Evolutionary conservation across 176 grass and related monocot species (phyloP).

Genomic region (Bromus sterilis): DNA sequence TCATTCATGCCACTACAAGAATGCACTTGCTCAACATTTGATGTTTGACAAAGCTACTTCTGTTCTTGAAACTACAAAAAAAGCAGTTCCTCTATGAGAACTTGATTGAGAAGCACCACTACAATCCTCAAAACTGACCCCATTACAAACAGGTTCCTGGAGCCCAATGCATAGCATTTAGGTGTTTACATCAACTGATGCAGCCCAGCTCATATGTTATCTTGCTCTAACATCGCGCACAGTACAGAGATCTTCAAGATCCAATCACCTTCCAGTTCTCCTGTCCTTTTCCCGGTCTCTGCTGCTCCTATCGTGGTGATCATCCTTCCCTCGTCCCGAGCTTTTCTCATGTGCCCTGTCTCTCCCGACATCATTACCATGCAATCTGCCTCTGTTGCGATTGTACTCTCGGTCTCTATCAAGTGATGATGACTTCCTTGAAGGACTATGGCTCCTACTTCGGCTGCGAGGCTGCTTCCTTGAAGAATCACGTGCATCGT

Average conservation of each 20-base stretch:
- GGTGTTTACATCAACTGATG: not conserved
- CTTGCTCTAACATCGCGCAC: not conserved
- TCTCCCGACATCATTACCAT: slow-evolving; percentile 41
- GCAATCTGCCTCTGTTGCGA: slow-evolving; percentile 39
- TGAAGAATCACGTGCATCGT: slow-evolving; percentile 39
- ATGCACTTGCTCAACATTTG: not conserved
- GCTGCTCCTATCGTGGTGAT: slow-evolving; percentile 50
- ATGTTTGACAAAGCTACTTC: not conserved
- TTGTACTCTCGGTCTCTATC: slow-evolving; percentile 62
- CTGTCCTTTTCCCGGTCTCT: slow-evolving; percentile 64
- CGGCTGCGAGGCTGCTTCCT: slow-evolving; percentile 55
- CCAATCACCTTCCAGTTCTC: slow-evolving; percentile 50
- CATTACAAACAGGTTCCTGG: not conserved
- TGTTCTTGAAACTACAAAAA: slow-evolving; percentile 3
- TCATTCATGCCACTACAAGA: not conserved
- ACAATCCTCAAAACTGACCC: not conserved
- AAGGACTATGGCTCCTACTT: slow-evolving; percentile 73
- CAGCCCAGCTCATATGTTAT: not conserved
- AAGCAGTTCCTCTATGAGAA: not conserved
- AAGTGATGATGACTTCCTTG: slow-evolving; percentile 42
- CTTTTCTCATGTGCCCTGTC: slow-evolving; percentile 63
- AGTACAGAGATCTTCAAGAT: no score
- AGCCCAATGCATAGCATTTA: not conserved
- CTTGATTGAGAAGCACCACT: no score
- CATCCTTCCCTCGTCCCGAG: slow-evolving; percentile 55